Conservation (phyloP, 192 early-diverging fungal species). For the Mortierella antarctica region DNA sequence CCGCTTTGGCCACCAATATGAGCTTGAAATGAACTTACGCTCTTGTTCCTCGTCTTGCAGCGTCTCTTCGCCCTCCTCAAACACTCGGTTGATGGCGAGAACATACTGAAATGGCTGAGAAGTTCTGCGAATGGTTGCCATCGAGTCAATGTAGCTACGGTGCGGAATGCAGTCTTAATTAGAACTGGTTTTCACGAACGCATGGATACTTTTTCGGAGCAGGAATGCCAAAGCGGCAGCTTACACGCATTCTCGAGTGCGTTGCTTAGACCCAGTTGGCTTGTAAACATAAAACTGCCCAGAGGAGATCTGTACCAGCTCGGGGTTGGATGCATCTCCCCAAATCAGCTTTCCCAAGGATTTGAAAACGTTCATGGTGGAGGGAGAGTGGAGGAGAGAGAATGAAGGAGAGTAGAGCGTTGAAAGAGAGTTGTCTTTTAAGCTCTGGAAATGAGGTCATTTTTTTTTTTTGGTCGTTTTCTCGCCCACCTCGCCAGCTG, state of each 20-base stretch:
- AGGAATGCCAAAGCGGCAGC: neutral
- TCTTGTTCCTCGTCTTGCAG: slow-evolving; percentile 65
- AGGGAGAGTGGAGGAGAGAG: neutral
- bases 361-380: slow-evolving; percentile 71
- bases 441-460: neutral
- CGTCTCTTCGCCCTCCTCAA: slow-evolving; percentile 81
- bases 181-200: too few species aligned
- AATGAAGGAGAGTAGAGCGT: slow-evolving; percentile 5
- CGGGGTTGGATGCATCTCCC: slow-evolving; percentile 65
- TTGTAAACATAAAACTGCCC: slow-evolving; percentile 75
- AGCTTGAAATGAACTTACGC: slow-evolving; percentile 4
- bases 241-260: slow-evolving; percentile 63
- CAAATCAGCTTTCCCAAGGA: slow-evolving; percentile 76
- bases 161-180: too few species aligned
- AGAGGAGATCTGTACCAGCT: slow-evolving; percentile 66
- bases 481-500: neutral
- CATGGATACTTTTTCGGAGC: neutral
- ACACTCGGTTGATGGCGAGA: slow-evolving; percentile 78
- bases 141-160: slow-evolving; percentile 72
- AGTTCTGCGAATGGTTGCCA: slow-evolving; percentile 76
- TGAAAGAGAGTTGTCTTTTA: slow-evolving; percentile 24
- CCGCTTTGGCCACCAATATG: neutral
- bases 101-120: slow-evolving; percentile 72
- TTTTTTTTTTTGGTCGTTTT: slow-evolving; percentile 2
- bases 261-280: slow-evolving; percentile 49